Base-by-base conservation (phyloP, 2,329 filamentous ascomycete species). In the Zymoseptoria pseudotritici region DNA sequence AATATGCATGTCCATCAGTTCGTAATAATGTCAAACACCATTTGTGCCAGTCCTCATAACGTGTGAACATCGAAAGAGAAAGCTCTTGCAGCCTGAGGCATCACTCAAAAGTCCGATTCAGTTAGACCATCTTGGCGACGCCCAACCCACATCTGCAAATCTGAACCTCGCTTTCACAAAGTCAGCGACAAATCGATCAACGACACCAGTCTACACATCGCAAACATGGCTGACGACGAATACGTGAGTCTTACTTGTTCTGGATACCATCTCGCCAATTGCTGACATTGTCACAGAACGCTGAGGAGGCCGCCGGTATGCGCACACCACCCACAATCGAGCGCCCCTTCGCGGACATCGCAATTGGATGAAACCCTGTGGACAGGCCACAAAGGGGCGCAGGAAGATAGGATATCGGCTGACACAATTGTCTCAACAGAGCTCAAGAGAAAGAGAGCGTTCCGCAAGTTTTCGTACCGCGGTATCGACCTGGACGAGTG, bases 391-490 rank as follows among this genome's bases (percentile, higher is more conserved):
- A 64, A 74, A 75, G 72, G 72, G 72, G 72, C 69, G 71, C 66
- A 70, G 68, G 73, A 69, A 73, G 69, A 69, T 67, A 64, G 73
- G 69, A 72, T 67, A 71, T 67, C 62, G 65, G 69, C 72, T 75
- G 70, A 74, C 68, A 67, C 61, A 61, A 60, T 61, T 42, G 55
- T 63, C 59, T 22, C 54, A 63, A 70, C 76, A 86, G 94, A 97
- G 90, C 84, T 99, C 82, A 99, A 97, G 91, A 96, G 90, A 86
- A 96, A 89, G 85, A 96, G 94, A 93, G 84, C 91, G 74, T 97
- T 97, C 90, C 90, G 91, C 84, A 99, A 97, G 89, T 99, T 97
- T 80, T 94, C 92, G 73, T 99, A 97, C 90, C 90, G 94, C 79
- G 94, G 94, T 78, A 90, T 99, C 81, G 94, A 99, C 82, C 92